Evolutionary conservation across 2,329 filamentous ascomycete species (phyloP).

Genomic region (Fusarium xylarioides): DNA sequence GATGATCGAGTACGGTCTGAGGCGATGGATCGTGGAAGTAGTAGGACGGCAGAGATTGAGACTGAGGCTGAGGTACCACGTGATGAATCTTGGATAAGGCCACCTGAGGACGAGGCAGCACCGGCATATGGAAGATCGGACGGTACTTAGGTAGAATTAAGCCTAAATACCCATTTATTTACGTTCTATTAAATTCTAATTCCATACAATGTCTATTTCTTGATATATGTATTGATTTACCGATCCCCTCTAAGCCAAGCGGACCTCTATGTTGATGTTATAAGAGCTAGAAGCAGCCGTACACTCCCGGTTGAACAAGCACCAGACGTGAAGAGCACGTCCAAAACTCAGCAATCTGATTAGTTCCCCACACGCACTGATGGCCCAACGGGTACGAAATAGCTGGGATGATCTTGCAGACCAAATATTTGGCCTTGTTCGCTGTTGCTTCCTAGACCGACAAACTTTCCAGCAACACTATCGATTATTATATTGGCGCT

Average conservation of each 20-base stretch:
- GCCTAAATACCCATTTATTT: neutral
- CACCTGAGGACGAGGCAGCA: no score
- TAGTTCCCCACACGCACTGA: neutral
- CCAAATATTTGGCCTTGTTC: neutral
- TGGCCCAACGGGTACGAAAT: neutral
- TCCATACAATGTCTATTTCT: neutral
- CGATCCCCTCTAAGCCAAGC: neutral
- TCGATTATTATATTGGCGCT: neutral
- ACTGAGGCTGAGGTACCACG: no score
- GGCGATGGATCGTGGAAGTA: no score
- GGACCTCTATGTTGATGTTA: neutral
- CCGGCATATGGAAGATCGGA: no score
- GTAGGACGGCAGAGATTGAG: no score
- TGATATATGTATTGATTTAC: neutral
- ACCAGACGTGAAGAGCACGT: neutral
- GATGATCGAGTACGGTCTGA: neutral
- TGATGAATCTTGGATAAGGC: no score
- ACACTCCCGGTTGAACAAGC: neutral
- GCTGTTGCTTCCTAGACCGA: neutral
- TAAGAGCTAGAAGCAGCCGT: neutral
- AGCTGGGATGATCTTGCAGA: neutral
- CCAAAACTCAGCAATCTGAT: neutral
- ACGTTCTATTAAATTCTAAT: neutral
- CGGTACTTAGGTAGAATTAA: neutral
- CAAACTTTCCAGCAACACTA: neutral